phyloP scores from a whole-genome alignment of 73 alveolate genomes.

The Effrenium voratum region DNA sequence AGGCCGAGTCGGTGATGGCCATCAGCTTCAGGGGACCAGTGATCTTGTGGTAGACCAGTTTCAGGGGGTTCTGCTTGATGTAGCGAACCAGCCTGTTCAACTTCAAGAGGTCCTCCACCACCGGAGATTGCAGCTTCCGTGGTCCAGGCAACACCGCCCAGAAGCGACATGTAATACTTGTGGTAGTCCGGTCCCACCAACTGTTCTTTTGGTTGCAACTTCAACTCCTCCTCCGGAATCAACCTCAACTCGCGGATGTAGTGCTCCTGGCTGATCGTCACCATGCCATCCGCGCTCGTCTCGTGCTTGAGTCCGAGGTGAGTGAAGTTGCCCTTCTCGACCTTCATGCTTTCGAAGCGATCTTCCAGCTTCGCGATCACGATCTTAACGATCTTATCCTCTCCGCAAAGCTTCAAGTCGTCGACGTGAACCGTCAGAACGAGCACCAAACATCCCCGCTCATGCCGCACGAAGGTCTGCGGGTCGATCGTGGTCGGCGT shows the following conservation, averaged over 20 bases:
- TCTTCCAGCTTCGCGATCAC: background rate
- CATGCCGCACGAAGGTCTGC: background rate
- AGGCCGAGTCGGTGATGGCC: slow-evolving; percentile 12
- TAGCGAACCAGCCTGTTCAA: background rate
- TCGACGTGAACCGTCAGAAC: background rate
- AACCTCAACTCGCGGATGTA: background rate
- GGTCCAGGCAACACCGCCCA: slow-evolving; percentile 50
- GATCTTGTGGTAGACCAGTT: background rate
- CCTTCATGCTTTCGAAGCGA: background rate
- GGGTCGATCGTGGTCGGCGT: background rate
- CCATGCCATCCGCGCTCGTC: background rate
- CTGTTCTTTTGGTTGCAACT: background rate
- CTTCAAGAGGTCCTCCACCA: slow-evolving; percentile 1
- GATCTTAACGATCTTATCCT: background rate
- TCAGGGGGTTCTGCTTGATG: slow-evolving; percentile 19
- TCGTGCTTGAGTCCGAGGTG: slow-evolving; percentile 36
- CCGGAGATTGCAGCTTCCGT: slow-evolving; percentile 25
- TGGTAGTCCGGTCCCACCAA: background rate
- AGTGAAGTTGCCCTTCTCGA: background rate
- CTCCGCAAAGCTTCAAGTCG: slow-evolving; percentile 3
- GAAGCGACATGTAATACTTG: background rate
- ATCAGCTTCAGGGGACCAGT: background rate
- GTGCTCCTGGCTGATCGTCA: background rate
- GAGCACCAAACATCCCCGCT: too few species aligned
- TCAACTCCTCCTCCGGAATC: background rate